Percentiles rank a stretch among this genome's conserved stretches.
phyloP scores from a whole-genome alignment of 2,329 filamentous ascomycete genomes.

The Fusarium buharicum region DNA sequence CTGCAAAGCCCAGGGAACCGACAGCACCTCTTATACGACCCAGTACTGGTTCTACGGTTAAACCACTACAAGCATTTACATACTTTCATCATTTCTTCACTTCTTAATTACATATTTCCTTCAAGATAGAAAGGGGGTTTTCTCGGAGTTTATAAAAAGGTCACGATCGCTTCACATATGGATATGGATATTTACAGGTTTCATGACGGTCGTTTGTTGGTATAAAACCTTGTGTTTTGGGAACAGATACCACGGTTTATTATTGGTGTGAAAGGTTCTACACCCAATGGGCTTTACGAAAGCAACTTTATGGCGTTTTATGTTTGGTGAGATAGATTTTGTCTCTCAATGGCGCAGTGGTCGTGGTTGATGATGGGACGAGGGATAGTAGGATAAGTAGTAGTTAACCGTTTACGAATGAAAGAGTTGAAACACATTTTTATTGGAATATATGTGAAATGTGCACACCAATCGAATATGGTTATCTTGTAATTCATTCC shows the following conservation, averaged over 20 bases:
- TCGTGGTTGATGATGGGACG: background rate
- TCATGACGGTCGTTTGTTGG: conserved; percentile 34
- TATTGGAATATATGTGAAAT: too few relatives aligned
- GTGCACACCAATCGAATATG: too few relatives aligned
- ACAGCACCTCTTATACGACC: conserved; percentile 67
- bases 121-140: conserved; percentile 32
- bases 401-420: too few relatives aligned
- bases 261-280: conserved; percentile 10
- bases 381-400: background rate
- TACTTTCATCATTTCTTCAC: conserved; percentile 6
- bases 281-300: conserved; percentile 23
- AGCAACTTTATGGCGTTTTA: conserved; percentile 18
- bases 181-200: conserved; percentile 24
- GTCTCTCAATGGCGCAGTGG: conserved; percentile 13
- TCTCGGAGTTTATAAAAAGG: conserved; percentile 40
- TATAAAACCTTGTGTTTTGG: conserved; percentile 29
- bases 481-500: too few relatives aligned
- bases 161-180: conserved; percentile 35
- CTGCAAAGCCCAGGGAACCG: conserved; percentile 56
- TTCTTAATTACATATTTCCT: conserved; percentile 36
- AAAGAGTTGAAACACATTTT: too few relatives aligned
- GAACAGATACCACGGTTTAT: conserved; percentile 39
- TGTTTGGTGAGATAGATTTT: conserved; percentile 4
- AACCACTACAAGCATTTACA: background rate
- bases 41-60: conserved; percentile 68